Base-by-base conservation (phyloP, 306 rosid genomes). In the Rosa rugosa region DNA sequence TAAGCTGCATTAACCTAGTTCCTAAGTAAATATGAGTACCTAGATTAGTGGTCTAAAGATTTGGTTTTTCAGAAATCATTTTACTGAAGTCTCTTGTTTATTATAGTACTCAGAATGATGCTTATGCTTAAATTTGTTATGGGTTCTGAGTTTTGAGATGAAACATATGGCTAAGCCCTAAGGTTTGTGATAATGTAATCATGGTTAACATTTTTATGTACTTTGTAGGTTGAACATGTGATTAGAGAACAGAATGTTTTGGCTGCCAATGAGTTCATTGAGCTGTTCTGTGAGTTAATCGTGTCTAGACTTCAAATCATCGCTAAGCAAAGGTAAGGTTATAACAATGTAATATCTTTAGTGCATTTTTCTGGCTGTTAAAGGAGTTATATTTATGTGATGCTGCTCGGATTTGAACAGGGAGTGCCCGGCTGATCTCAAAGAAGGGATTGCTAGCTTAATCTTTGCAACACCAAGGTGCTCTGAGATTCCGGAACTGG, bases 391-490 rank as follows among this genome's bases (percentile, higher is more conserved):
- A 63, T 68, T 50, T 51, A 67, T 85, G 75, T 81, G 59, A 90
- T 85, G 66, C 46, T 74, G 63, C 14, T 72, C 47, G 38, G 23
- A 72, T 68, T 80, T 79, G 45, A 80, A 13, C 91, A 95, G 98
- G 89, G 93, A 89, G 69, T 96, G 99, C 79, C 99, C 99, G 0
- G 90, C 97, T 36, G 99, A 96, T 87, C 89, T 96, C 71, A 96
- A 96, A 76, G 99, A 96, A 85, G 99, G 98, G 62, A 93, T 96
- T 73, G 80, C 97, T 44, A 96, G 99, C 84, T 72, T 96, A 77
- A 89, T 93, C 65, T 96, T 96, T 86, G 97, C 99, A 8, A 79
- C 99, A 60, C 96, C 97, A 2, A 85, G 99, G 89, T 96, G 98
- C 87, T 89, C 99, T 2, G 98, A 96, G 85, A 93, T 96, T 80